Percentiles rank a stretch among this genome's conserved stretches.
These are phyloP conservation scores for Trametes punicea DNA, from an alignment of 768 basidiomycete genomes.

Conservation along the genomic window DNA sequence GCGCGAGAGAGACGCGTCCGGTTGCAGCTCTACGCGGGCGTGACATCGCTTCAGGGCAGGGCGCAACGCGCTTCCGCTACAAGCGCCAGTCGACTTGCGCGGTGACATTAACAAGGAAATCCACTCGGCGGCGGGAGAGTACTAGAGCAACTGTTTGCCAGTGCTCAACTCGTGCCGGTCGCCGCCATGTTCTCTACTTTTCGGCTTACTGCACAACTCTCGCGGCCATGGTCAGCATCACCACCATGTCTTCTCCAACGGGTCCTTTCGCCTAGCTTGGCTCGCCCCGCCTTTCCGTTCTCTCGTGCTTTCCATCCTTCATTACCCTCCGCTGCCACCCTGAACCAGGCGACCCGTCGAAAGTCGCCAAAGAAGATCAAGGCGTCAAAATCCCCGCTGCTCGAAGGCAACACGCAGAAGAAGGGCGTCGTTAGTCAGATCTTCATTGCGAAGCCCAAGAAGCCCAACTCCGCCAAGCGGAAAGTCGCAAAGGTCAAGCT, in stretches of 20 bases:
- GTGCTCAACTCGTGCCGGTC: constrained; percentile 10
- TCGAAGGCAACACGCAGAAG: constrained; percentile 76
- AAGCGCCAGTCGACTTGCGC: background rate
- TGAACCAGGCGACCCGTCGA: constrained; percentile 85
- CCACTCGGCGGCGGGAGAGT: background rate
- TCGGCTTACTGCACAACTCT: constrained; percentile 15
- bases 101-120: background rate
- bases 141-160: background rate
- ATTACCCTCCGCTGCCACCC: constrained; percentile 56
- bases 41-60: constrained; percentile 29
- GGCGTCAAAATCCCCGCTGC: constrained; percentile 70
- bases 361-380: constrained; percentile 50
- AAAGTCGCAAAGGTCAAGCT: constrained; percentile 95
- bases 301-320: constrained; percentile 63
- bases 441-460: constrained; percentile 85
- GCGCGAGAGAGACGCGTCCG: constrained; percentile 22
- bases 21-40: background rate
- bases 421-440: constrained; percentile 89
- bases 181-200: constrained; percentile 25
- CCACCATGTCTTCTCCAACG: background rate
- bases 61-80: constrained; percentile 18
- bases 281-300: constrained; percentile 17
- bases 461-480: constrained; percentile 97
- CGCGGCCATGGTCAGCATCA: constrained; percentile 14
- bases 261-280: constrained; percentile 1